Conservation (phyloP, 257 asterid genomes). For the Nyctanthes arbortristis region DNA sequence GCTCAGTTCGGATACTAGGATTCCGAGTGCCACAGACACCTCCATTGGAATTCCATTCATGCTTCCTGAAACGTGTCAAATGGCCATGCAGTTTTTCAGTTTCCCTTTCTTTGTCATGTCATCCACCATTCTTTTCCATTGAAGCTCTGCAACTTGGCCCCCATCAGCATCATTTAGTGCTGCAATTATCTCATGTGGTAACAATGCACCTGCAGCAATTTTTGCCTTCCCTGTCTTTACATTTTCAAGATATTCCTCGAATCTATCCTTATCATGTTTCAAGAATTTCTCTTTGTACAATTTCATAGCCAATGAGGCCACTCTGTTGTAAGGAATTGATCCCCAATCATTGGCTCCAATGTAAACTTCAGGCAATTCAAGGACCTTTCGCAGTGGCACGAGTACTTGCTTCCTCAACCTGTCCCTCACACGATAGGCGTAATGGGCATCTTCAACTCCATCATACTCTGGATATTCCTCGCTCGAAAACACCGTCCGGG, state of each 20-base stretch:
- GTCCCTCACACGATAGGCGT: conserved; percentile 51
- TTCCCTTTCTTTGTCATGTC: conserved; percentile 42
- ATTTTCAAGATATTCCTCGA: conserved; percentile 36
- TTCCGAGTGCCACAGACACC: conserved; percentile 20
- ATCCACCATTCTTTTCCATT: conserved; percentile 58
- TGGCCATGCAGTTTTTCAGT: conserved; percentile 37
- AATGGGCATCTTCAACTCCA: conserved; percentile 47
- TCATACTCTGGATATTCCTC: conserved; percentile 36
- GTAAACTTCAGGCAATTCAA: conserved; percentile 57
- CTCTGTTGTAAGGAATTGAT: conserved; percentile 33
- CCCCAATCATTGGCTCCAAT: conserved; percentile 44
- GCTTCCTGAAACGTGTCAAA: conserved; percentile 51
- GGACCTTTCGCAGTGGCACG: conserved; percentile 44
- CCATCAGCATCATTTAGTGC: conserved; percentile 22
- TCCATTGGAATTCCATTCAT: conserved; percentile 43
- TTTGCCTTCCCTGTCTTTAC: conserved; percentile 45
- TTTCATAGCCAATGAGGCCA: conserved; percentile 44
- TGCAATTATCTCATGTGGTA: conserved; percentile 44
- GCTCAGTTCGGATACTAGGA: not conserved
- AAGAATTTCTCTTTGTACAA: conserved; percentile 21
- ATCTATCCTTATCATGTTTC: conserved; percentile 41
- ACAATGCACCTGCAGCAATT: too few species aligned
- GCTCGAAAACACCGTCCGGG: conserved; percentile 44
- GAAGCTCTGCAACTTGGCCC: conserved; percentile 50
- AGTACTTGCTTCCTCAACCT: conserved; percentile 57